A percentile compares a stretch with the other conserved stretches of the same genome.
Conservation (phyloP, 331 rosid genomes). For the Pyracantha coccinea region DNA sequence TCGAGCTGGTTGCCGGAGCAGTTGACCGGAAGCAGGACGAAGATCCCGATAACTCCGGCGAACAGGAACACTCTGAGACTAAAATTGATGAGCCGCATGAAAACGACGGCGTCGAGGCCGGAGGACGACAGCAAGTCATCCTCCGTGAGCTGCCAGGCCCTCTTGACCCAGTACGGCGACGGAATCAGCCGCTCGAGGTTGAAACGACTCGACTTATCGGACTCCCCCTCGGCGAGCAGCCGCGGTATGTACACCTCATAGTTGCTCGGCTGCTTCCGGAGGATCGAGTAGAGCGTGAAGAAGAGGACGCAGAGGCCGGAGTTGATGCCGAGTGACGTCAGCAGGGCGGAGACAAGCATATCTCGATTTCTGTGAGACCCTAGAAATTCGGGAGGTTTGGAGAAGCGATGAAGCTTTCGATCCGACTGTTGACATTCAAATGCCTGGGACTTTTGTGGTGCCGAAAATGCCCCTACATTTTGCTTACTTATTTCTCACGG, state of each 20-base stretch:
- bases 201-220: conserved; percentile 38
- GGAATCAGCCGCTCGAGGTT: conserved; percentile 76
- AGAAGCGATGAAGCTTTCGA: too few species aligned
- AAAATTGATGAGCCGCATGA: conserved; percentile 69
- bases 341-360: conserved; percentile 79
- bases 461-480: conserved; percentile 4
- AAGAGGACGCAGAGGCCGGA: conserved; percentile 68
- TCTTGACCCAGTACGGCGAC: conserved; percentile 72
- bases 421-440: background rate
- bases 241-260: conserved; percentile 70
- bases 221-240: conserved; percentile 58
- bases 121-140: conserved; percentile 56
- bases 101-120: conserved; percentile 82
- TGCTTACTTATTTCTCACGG: background rate
- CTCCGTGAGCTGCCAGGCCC: conserved; percentile 80
- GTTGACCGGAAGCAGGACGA: conserved; percentile 81
- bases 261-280: conserved; percentile 75
- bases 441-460: background rate
- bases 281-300: conserved; percentile 61
- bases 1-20: conserved; percentile 63
- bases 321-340: conserved; percentile 83
- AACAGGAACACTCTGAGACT: conserved; percentile 67
- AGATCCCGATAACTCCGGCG: conserved; percentile 75
- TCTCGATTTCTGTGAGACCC: background rate
- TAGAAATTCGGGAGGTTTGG: background rate